These are phyloP conservation scores for Phytophthora parvispora DNA, from an alignment of 352 stramenopile species.

Conservation along the genomic window DNA sequence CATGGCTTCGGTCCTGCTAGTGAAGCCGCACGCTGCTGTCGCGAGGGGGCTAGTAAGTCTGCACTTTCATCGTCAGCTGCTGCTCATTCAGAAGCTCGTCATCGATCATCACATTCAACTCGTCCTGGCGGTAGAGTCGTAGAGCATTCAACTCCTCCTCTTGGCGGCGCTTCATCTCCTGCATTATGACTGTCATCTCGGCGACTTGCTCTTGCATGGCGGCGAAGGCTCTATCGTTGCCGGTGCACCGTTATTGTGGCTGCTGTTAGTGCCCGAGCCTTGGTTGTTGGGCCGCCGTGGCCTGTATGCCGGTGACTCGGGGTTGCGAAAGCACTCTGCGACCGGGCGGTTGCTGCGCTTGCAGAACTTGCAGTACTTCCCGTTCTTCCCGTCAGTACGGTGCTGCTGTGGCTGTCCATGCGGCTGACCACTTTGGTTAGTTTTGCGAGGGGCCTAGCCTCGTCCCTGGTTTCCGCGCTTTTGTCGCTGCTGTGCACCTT, in stretches of 20 bases:
- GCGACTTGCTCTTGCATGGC: slow-evolving; percentile 4
- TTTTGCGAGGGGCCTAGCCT: background rate
- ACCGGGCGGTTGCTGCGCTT: slow-evolving; percentile 1
- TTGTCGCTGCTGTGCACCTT: background rate
- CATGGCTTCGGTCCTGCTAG: background rate
- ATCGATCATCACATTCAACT: slow-evolving; percentile 3
- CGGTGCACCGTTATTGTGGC: background rate
- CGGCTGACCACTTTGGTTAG: background rate
- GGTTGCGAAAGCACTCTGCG: slow-evolving; percentile 3
- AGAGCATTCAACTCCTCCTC: slow-evolving; percentile 4
- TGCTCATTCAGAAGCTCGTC: background rate
- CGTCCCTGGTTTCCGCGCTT: background rate
- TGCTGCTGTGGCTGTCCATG: slow-evolving; percentile 1
- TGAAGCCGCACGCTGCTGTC: background rate
- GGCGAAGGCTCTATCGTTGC: background rate
- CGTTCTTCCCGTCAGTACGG: background rate
- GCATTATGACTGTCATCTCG: slow-evolving; percentile 1
- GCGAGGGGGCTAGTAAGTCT: background rate
- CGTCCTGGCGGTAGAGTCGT: slow-evolving; percentile 2
- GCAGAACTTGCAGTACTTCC: slow-evolving; percentile 5
- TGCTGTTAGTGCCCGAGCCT: background rate
- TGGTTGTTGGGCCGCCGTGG: background rate
- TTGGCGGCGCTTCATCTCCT: slow-evolving; percentile 6
- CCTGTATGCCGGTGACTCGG: slow-evolving; percentile 5
- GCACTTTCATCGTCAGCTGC: background rate